Percentiles rank a stretch among this genome's conserved stretches.
phyloP scores from a whole-genome alignment of 805 yeast species.

The Kazachstania psychrophila region DNA sequence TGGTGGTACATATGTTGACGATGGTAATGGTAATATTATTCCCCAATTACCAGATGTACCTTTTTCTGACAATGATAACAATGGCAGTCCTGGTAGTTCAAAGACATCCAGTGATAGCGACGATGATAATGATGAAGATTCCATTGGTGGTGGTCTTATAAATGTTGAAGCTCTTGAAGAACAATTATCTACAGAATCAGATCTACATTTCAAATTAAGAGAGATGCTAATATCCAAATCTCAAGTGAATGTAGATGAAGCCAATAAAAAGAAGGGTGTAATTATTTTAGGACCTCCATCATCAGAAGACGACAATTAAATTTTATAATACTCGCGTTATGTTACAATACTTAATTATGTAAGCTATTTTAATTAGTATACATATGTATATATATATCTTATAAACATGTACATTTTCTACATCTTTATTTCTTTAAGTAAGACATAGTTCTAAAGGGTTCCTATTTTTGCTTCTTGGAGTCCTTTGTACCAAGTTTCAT shows the following conservation, averaged over 20 bases:
- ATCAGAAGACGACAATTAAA: neutral
- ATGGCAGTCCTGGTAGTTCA: neutral
- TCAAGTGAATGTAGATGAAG: conserved; percentile 21
- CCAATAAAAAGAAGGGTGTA: conserved; percentile 27
- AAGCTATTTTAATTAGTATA: too few relatives aligned
- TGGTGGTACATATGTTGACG: conserved; percentile 26
- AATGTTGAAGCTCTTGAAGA: conserved; percentile 17
- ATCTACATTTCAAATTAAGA: conserved; percentile 24
- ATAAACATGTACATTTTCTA: too few relatives aligned
- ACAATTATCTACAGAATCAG: conserved; percentile 23
- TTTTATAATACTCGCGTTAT: neutral
- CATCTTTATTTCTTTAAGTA: neutral
- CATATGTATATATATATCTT: too few relatives aligned
- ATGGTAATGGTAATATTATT: conserved; percentile 18
- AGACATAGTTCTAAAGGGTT: too few relatives aligned
- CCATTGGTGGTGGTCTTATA: conserved; percentile 11
- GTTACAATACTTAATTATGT: too few relatives aligned
- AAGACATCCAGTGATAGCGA: neutral
- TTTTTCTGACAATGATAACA: neutral
- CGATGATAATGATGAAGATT: neutral
- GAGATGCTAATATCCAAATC: conserved; percentile 20
- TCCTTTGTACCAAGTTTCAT: conserved; percentile 1
- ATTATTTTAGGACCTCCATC: conserved; percentile 26
- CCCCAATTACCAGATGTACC: conserved; percentile 12
- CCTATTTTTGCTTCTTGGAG: neutral